These are phyloP conservation scores for Zygoascus meyerae DNA, from an alignment of 1,139 yeast species.

Conservation along the genomic window DNA sequence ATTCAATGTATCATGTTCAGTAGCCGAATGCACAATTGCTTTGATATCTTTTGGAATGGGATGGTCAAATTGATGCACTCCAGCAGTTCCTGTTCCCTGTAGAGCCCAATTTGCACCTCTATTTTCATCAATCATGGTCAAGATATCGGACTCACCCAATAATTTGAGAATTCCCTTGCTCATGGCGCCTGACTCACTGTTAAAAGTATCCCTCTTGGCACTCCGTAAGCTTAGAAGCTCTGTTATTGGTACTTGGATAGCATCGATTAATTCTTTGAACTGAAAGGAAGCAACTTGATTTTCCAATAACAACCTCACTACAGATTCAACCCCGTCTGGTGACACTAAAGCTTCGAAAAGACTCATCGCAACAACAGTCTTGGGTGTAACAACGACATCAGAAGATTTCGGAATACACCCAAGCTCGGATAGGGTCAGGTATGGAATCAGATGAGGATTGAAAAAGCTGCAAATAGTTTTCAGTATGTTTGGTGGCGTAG, in stretches of 20 bases:
- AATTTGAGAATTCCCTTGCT: constrained; percentile 44
- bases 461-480: constrained; percentile 17
- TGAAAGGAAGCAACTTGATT: constrained; percentile 54
- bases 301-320: constrained; percentile 22
- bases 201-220: constrained; percentile 16
- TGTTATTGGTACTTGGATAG: constrained; percentile 59
- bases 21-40: constrained; percentile 43
- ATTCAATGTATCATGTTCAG: constrained; percentile 46
- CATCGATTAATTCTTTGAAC: constrained; percentile 69
- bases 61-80: constrained; percentile 3
- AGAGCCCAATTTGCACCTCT: constrained; percentile 1
- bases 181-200: constrained; percentile 7
- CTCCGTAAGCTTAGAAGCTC: constrained; percentile 29
- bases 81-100: constrained; percentile 12
- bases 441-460: constrained; percentile 16
- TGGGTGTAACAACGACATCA: constrained; percentile 34
- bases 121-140: constrained; percentile 5
- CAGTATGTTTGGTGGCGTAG: constrained; percentile 24
- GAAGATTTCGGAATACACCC: constrained; percentile 53
- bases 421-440: constrained; percentile 39
- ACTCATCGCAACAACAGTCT: constrained; percentile 7
- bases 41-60: constrained; percentile 40
- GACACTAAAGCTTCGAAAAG: constrained; percentile 35
- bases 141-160: constrained; percentile 62
- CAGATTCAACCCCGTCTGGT: constrained; percentile 47